Evolutionary conservation across 192 early-diverging fungal genomes (phyloP).

Genomic region (Dispira parvispora): DNA sequence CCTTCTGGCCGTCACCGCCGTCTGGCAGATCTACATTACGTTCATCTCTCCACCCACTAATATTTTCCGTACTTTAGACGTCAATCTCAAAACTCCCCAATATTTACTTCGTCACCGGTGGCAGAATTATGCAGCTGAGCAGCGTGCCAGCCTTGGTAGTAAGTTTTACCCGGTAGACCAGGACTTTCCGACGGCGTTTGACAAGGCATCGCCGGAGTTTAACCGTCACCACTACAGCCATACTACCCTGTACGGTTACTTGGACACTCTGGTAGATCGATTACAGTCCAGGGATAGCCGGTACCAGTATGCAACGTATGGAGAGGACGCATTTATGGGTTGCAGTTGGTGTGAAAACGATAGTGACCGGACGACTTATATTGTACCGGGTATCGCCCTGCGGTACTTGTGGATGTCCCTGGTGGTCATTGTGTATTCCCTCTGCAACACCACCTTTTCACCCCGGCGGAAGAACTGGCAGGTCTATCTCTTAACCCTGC

Average conservation of each 20-base stretch:
- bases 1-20: background rate
- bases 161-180: slow-evolving; percentile 6
- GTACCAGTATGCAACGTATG: slow-evolving; percentile 12
- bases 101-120: slow-evolving; percentile 3
- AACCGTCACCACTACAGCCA: background rate
- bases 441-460: background rate
- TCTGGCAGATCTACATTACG: background rate
- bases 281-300: slow-evolving; percentile 12
- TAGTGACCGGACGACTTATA: slow-evolving; percentile 10
- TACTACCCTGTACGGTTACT: background rate
- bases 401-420: slow-evolving; percentile 3
- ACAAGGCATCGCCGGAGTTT: slow-evolving; percentile 6
- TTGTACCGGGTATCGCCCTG: background rate
- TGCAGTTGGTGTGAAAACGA: slow-evolving; percentile 13
- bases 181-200: slow-evolving; percentile 2
- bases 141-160: background rate
- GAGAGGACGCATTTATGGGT: slow-evolving; percentile 14
- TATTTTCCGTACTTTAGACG: slow-evolving; percentile 9
- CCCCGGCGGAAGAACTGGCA: background rate
- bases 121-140: background rate
- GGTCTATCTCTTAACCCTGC: background rate
- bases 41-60: slow-evolving; percentile 9
- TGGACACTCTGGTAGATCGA: slow-evolving; percentile 12
- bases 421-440: background rate
- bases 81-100: slow-evolving; percentile 3